A percentile compares a stretch with the other conserved stretches of the same genome.
Evolutionary conservation across 768 basidiomycete species (phyloP).

Genomic region (Cytidiella melzeri): DNA sequence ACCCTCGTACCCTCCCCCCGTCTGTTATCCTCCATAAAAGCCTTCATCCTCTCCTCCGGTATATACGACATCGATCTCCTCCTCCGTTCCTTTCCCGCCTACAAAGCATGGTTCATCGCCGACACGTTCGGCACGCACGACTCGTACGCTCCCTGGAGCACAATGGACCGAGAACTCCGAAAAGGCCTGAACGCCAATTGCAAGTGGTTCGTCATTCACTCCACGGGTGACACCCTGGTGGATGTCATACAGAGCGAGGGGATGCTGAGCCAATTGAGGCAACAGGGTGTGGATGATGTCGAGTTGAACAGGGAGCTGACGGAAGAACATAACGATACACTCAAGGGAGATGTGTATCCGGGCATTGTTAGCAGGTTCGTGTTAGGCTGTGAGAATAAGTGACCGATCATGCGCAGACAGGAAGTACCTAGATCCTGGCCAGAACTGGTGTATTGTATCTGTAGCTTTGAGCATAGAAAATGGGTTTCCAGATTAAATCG

Average conservation of each 20-base stretch:
- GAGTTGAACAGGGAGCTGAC: conserved; percentile 17
- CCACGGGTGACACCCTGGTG: conserved; percentile 62
- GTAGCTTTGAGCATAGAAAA: too few relatives aligned
- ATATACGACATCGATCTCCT: conserved; percentile 71
- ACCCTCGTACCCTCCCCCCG: conserved; percentile 37
- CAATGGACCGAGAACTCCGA: conserved; percentile 35
- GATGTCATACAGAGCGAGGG: conserved; percentile 53
- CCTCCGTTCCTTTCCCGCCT: conserved; percentile 57
- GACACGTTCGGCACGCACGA: conserved; percentile 48
- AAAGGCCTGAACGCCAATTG: conserved; percentile 29
- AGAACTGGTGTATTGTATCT: too few relatives aligned
- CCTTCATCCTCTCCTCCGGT: conserved; percentile 65
- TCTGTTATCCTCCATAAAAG: conserved; percentile 42
- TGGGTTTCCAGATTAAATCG: background rate
- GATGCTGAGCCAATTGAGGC: conserved; percentile 50
- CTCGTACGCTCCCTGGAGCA: conserved; percentile 46
- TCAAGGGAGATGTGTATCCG: conserved; percentile 38
- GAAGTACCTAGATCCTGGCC: too few relatives aligned
- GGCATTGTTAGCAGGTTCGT: conserved; percentile 41
- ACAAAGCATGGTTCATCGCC: conserved; percentile 64
- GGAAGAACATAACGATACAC: conserved; percentile 51
- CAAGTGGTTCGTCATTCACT: conserved; percentile 75
- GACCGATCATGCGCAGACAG: too few relatives aligned
- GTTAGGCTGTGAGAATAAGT: conserved; percentile 5
- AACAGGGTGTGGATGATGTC: conserved; percentile 19